Evolutionary conservation across 148 eudicot species (phyloP).

Genomic region (Silene latifolia): DNA sequence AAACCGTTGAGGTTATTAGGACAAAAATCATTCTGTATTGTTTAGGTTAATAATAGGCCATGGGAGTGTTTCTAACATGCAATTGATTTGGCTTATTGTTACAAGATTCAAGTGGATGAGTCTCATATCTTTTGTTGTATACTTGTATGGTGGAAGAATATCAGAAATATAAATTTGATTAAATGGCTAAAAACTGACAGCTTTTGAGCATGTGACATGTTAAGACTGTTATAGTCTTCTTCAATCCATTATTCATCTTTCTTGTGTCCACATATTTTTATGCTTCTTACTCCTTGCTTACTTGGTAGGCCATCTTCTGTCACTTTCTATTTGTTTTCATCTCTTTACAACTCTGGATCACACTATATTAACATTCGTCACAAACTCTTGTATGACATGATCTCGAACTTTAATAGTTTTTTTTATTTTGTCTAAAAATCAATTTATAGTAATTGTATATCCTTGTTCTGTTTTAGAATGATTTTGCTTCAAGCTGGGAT

Average conservation of each 20-base stretch:
- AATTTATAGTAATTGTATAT: no score
- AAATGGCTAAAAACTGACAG: slow-evolving; percentile 6
- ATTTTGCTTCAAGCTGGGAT: no score
- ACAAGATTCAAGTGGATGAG: neutral
- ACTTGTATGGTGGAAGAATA: slow-evolving; percentile 7
- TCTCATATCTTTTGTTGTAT: slow-evolving; percentile 6
- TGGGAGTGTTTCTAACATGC: neutral
- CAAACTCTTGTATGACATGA: neutral
- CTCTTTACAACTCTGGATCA: neutral
- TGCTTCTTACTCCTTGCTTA: neutral
- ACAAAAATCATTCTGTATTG: no score
- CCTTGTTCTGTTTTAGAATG: no score
- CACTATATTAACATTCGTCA: neutral
- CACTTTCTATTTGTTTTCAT: slow-evolving; percentile 1
- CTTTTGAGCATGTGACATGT: slow-evolving; percentile 26
- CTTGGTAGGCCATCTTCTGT: slow-evolving; percentile 17
- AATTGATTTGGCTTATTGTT: neutral
- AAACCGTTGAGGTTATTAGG: no score
- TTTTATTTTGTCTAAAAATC: no score
- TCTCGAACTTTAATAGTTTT: no score
- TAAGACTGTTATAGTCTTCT: slow-evolving; percentile 2
- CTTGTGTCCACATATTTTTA: slow-evolving; percentile 18
- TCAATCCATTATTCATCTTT: slow-evolving; percentile 5
- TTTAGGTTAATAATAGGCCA: neutral
- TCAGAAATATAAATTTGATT: neutral